Evolutionary conservation across 75 land plant species (phyloP).

Genomic region (Larix kaempferi): DNA sequence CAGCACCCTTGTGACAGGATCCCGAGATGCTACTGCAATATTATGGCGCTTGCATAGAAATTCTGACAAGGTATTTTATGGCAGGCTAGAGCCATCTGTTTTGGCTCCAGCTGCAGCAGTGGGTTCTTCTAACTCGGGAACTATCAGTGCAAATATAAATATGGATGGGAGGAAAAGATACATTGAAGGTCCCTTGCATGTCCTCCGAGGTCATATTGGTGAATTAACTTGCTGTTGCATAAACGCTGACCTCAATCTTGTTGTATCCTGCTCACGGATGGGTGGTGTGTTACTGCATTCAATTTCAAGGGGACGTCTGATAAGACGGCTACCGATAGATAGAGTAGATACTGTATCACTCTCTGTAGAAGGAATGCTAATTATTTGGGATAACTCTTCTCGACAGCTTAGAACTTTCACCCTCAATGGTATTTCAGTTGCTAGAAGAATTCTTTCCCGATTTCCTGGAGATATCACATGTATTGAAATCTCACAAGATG

Average conservation of each 20-base stretch:
- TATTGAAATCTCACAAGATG: constrained; percentile 77
- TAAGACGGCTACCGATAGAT: constrained; percentile 47
- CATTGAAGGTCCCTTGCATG: constrained; percentile 90
- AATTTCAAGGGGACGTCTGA: constrained; percentile 70
- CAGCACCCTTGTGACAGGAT: constrained; percentile 84
- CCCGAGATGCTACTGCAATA: constrained; percentile 84
- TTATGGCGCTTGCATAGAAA: constrained; percentile 74
- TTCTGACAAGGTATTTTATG: constrained; percentile 21
- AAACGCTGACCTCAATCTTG: constrained; percentile 76
- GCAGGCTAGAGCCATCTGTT: constrained; percentile 41
- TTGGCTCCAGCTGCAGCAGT: constrained; percentile 30
- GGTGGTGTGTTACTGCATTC: constrained; percentile 87
- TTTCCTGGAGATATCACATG: constrained; percentile 63
- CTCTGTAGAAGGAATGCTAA: constrained; percentile 78
- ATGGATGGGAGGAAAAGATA: constrained; percentile 51
- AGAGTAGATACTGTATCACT: constrained; percentile 70
- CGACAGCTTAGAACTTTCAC: constrained; percentile 60
- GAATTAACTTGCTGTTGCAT: constrained; percentile 77
- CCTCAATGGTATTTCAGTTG: constrained; percentile 66
- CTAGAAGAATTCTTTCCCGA: constrained; percentile 43
- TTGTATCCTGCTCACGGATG: constrained; percentile 59
- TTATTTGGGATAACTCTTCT: constrained; percentile 63
- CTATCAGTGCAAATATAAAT: constrained; percentile 14
- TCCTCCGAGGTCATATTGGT: constrained; percentile 85
- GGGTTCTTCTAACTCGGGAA: constrained; percentile 25